Evolutionary conservation across 805 yeast genomes (phyloP), one percentile per base, ranked within the genome.

Genomic region (Cyberlindnera euphorbiiphila): DNA sequence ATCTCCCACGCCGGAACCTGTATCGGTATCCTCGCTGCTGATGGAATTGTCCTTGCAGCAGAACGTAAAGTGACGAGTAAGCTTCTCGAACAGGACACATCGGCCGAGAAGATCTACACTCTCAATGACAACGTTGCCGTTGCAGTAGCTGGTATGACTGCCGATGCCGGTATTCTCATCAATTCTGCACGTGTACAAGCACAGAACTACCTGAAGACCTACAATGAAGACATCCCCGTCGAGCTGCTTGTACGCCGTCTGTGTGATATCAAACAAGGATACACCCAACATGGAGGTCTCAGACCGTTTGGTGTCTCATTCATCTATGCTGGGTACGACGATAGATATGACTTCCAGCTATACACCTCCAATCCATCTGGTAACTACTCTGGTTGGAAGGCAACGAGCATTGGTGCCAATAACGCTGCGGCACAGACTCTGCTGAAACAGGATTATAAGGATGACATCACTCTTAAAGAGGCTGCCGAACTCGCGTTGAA

Each of bases 301-400:
- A 82, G 99, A 64, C 99, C 99, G 15, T 93, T 88, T 61, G 98
- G 99, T 56, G 98, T 93, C 27, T 84, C 95, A 36, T 89, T 93
- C 64, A 76, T 93, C 43, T 93, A 85, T 57, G 98, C 98, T 6
- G 99, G 99, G 7, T 83, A 81, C 57, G 98, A 93, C 60, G 91
- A 87, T 37, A 68, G 86, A 54, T 81, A 81, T 54, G 88, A 88
- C 22, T 93, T 83, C 70, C 98, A 93, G 63, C 70, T 93, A 49
- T 93, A 81, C 66, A 89, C 96, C 6, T 84, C 95, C 17, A 93
- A 93, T 60, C 99, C 99, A 11, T 85, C 96, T 0, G 99, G 99
- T 19, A 93, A 93, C 65, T 93, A 89, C 61, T 78, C 95, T 15
- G 98, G 98, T 18, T 93, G 99, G 99, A 88, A 85, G 64, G 98